A percentile compares a stretch with the other conserved stretches of the same genome.
These are phyloP conservation scores for Botrytis fabae DNA, from an alignment of 2,329 filamentous ascomycete genomes.

Conservation along the genomic window DNA sequence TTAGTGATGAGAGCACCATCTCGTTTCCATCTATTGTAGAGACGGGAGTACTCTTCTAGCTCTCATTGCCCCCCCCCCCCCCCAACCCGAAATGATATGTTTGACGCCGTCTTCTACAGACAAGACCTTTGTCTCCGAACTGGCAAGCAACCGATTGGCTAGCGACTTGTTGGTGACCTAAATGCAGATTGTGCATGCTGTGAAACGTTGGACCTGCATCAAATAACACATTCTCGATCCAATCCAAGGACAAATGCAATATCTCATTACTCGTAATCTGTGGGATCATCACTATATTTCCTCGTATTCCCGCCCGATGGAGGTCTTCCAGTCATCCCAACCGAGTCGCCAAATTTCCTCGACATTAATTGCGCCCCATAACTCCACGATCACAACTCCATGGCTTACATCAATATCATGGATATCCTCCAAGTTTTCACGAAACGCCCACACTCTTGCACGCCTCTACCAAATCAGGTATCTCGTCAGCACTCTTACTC, in stretches of 20 bases:
- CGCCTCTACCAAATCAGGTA: constrained; percentile 54
- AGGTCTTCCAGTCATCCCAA: not conserved
- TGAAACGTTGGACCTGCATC: not conserved
- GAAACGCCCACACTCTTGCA: constrained; percentile 37
- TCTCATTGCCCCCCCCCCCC: not conserved
- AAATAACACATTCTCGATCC: not conserved
- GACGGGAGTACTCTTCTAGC: not conserved
- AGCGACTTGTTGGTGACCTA: not conserved
- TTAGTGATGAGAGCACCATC: not conserved
- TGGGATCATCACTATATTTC: not conserved
- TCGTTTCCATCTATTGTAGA: not conserved
- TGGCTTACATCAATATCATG: constrained; percentile 2
- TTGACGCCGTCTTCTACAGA: not conserved
- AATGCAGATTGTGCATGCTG: not conserved
- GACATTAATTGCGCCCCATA: not conserved
- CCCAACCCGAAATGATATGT: no score
- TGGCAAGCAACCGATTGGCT: constrained; percentile 6
- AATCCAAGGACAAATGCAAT: not conserved
- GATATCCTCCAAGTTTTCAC: not conserved
- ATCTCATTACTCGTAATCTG: not conserved
- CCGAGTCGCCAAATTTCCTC: not conserved
- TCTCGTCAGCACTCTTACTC: constrained; percentile 52
- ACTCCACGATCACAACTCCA: not conserved
- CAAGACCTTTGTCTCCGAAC: not conserved
- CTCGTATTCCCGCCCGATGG: not conserved